A percentile compares a stretch with the other conserved stretches of the same genome.
These are phyloP conservation scores for Metarhizium robertsii DNA, from an alignment of 2,329 filamentous ascomycete genomes.

Conservation along the genomic window DNA sequence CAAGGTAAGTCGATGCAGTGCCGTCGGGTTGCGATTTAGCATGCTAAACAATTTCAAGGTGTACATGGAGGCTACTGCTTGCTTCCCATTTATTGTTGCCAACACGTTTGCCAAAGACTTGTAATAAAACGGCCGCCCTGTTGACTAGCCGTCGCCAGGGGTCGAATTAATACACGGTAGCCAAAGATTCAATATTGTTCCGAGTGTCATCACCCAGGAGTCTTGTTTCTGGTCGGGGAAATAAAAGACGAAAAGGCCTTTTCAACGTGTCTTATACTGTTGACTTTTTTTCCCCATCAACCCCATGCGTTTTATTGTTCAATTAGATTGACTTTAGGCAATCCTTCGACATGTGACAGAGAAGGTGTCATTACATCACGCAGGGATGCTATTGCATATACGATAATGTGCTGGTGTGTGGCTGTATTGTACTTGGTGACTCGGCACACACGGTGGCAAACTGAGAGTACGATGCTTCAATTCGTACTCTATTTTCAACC, in stretches of 20 bases:
- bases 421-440: background rate
- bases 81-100: slow-evolving; percentile 58
- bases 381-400: too few species aligned
- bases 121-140: slow-evolving; percentile 5
- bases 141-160: background rate
- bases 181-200: background rate
- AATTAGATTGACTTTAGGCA: too few species aligned
- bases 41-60: slow-evolving; percentile 31
- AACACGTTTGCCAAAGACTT: slow-evolving; percentile 55
- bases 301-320: too few species aligned
- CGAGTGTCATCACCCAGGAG: background rate
- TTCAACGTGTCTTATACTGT: too few species aligned
- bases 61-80: slow-evolving; percentile 55
- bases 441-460: background rate
- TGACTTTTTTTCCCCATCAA: too few species aligned
- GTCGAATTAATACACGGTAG: background rate
- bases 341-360: background rate
- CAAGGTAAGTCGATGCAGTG: slow-evolving; percentile 51
- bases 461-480: background rate
- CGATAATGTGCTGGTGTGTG: too few species aligned
- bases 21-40: background rate
- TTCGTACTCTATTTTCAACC: background rate
- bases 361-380: too few species aligned
- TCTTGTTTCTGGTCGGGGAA: too few species aligned
- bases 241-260: too few species aligned